phyloP scores from a whole-genome alignment of 1,139 yeast genomes.

The Yamadazyma triangularis region DNA sequence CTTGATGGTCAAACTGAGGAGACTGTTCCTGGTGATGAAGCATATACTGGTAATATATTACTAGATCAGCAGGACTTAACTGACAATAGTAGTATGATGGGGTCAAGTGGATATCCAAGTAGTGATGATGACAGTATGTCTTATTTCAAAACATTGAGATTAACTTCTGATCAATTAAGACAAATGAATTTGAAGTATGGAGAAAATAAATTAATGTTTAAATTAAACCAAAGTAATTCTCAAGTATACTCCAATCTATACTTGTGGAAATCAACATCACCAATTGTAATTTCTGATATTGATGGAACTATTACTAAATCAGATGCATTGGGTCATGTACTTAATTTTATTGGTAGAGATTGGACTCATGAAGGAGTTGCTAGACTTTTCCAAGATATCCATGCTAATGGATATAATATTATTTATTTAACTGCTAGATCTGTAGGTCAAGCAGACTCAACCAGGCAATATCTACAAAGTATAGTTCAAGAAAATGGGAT shows the following conservation, averaged over 20 bases:
- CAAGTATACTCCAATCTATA: constrained; percentile 68
- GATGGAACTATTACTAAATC: constrained; percentile 98
- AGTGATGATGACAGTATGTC: constrained; percentile 25
- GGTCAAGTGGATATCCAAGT: no score
- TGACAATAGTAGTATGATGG: no score
- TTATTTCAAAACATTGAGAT: constrained; percentile 81
- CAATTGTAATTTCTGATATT: constrained; percentile 93
- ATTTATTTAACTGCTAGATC: constrained; percentile 92
- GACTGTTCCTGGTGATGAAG: constrained; percentile 10
- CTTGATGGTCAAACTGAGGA: constrained; percentile 8
- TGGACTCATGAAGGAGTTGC: constrained; percentile 99
- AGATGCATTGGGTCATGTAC: constrained; percentile 94
- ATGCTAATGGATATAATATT: constrained; percentile 84
- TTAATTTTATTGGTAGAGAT: constrained; percentile 91
- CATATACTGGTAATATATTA: constrained; percentile 8
- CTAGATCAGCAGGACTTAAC: constrained; percentile 13
- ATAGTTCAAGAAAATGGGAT: constrained; percentile 70
- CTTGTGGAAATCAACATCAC: constrained; percentile 80
- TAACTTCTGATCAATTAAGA: constrained; percentile 85
- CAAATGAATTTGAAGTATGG: constrained; percentile 74
- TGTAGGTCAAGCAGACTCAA: constrained; percentile 93
- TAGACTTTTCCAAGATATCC: constrained; percentile 78
- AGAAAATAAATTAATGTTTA: constrained; percentile 70
- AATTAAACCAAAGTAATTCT: constrained; percentile 80
- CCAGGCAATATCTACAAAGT: constrained; percentile 77